Evolutionary conservation across 305 asterid species (phyloP), one percentile per base, ranked within the genome.

Genomic region (Salvia sclarea): DNA sequence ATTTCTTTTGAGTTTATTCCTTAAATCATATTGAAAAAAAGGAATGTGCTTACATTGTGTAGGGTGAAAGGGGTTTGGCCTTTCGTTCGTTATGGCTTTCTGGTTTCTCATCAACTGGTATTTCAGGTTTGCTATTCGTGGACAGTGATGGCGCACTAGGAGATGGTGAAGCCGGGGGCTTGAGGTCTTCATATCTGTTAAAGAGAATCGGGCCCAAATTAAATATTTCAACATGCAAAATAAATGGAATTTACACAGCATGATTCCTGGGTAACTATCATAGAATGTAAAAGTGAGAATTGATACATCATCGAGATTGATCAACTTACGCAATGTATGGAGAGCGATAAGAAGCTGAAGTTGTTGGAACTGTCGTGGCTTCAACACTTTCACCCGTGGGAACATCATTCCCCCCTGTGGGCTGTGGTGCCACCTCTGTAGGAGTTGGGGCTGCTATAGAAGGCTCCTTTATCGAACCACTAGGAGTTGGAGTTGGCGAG

Each of bases 121-220:
- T 67, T 48, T 17, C 66, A 11, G 69, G 68, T 66, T 64, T 65
- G 24, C 41, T 57, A 63, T 73, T 67, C 16, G 24, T 65, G 10
- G 80, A 35, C 31, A 75, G 18, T 2, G 47, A 68, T 68, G 92
- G 84, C 37, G 60, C 78, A 53, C 81, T 84, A 20, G 88, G 91
- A 60, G 85, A 66, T 48, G 90, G 90, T 11, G 83, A 79, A 16
- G 86, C 38, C 14, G 90, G 96, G 64, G 88, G 90, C 77, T 83
- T 85, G 73, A 89, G 66, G 63, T 80, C 86, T 2, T 80, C 85
- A n/a, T 86, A 86, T 66, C 88, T 88, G 88, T 50, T 22, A 60
- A 24, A 64, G 35, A 49, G 25, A 64, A 37, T 49, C 20, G 25
- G 22, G 50, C 17, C 35, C 55, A 16, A 40, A 35, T 66, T 64